Evolutionary conservation across 106 monocot genomes (phyloP).

Genomic region (Xerophyta viscosa): DNA sequence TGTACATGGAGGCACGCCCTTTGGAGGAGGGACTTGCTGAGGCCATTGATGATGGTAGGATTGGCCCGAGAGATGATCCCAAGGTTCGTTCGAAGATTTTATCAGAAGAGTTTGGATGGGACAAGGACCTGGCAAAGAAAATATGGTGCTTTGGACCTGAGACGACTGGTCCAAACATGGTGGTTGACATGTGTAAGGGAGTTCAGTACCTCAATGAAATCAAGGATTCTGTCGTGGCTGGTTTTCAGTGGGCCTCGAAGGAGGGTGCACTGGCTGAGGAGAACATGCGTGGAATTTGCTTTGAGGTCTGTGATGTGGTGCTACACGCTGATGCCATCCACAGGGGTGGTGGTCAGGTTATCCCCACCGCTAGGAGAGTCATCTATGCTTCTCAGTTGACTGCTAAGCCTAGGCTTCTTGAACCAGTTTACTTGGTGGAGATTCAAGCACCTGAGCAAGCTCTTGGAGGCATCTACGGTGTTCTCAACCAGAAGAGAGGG

Average conservation of each 20-base stretch:
- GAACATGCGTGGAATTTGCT: conserved; percentile 43
- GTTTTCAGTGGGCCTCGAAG: conserved; percentile 49
- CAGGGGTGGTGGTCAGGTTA: conserved; percentile 41
- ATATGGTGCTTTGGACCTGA: conserved; percentile 54
- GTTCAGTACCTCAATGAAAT: conserved; percentile 55
- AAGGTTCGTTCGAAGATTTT: conserved; percentile 35
- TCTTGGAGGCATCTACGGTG: conserved; percentile 35
- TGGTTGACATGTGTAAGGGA: conserved; percentile 53
- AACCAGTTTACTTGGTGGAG: conserved; percentile 40
- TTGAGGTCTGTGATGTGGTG: conserved; percentile 42
- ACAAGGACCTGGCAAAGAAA: conserved; percentile 55
- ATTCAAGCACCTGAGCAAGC: conserved; percentile 47
- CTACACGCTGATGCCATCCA: conserved; percentile 47
- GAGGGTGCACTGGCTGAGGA: conserved; percentile 40
- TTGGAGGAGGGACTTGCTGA: conserved; percentile 38
- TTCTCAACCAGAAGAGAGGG: conserved; percentile 40
- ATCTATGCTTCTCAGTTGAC: conserved; percentile 38
- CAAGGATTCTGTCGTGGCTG: conserved; percentile 50
- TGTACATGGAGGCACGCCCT: conserved; percentile 47
- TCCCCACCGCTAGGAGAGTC: conserved; percentile 32
- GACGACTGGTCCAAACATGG: conserved; percentile 50
- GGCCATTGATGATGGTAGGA: conserved; percentile 38
- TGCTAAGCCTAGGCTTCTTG: conserved; percentile 33
- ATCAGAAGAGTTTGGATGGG: conserved; percentile 40
- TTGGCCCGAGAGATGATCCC: conserved; percentile 43